A percentile compares a stretch with the other conserved stretches of the same genome.
Evolutionary conservation across 1,284 basidiomycete species (phyloP).

Genomic region (Hymenochaete sp.): DNA sequence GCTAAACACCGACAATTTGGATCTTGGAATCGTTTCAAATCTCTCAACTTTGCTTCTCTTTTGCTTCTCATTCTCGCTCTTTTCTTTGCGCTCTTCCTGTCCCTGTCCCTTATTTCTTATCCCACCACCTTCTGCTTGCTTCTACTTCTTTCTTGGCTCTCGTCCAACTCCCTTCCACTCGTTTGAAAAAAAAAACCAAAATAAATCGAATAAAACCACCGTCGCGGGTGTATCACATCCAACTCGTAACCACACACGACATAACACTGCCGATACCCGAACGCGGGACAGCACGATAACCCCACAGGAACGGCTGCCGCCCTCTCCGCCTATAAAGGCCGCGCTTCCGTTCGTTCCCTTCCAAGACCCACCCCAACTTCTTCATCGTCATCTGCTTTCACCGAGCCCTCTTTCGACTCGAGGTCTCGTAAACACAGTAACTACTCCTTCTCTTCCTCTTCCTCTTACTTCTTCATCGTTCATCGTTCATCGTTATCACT

Average conservation of each 20-base stretch:
- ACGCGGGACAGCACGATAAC: conserved; percentile 17
- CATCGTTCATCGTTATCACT: neutral
- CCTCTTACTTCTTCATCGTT: neutral
- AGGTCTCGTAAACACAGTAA: conserved; percentile 13
- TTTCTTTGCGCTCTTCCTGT: conserved; percentile 1
- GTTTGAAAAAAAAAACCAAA: too few relatives aligned
- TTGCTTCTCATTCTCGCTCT: conserved; percentile 1
- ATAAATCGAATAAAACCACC: too few relatives aligned
- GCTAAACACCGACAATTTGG: neutral
- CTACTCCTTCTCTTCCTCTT: conserved; percentile 1
- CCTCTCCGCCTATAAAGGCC: conserved; percentile 15
- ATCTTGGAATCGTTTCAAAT: neutral
- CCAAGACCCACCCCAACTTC: conserved; percentile 4
- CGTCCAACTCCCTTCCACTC: too few relatives aligned
- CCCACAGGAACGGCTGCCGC: conserved; percentile 14
- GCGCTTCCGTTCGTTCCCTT: conserved; percentile 1
- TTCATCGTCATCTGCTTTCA: neutral
- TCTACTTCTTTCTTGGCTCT: conserved; percentile 5
- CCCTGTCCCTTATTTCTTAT: neutral
- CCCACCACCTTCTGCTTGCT: neutral
- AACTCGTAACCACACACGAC: too few relatives aligned
- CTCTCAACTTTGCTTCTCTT: neutral
- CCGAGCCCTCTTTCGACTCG: conserved; percentile 3
- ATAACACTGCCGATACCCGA: too few relatives aligned
- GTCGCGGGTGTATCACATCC: too few relatives aligned